Evolutionary conservation across 129 eudicot species (phyloP).

Genomic region (Artemisia annua): DNA sequence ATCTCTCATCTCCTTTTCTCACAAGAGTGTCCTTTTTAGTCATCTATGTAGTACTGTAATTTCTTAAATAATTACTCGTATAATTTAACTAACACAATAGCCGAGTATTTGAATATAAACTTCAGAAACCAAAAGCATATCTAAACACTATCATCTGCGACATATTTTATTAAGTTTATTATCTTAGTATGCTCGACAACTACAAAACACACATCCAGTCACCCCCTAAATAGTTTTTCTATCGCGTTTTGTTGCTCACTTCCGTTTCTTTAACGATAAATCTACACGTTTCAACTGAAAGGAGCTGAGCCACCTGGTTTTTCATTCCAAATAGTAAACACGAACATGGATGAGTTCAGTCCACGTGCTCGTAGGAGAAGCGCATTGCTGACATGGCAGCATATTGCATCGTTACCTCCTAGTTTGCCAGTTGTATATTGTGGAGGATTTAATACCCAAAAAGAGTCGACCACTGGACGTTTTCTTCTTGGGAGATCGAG

Average conservation of each 20-base stretch:
- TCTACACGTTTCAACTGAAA: constrained; percentile 93
- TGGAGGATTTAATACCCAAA: constrained; percentile 98
- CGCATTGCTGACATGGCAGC: constrained; percentile 98
- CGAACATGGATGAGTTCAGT: constrained; percentile 89
- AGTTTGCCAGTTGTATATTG: constrained; percentile 89
- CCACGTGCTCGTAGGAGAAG: constrained; percentile 99
- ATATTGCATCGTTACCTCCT: constrained; percentile 98
- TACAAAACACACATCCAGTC: background rate
- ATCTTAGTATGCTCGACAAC: too few species aligned
- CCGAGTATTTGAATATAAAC: too few species aligned
- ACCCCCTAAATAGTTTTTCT: background rate
- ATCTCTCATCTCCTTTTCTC: too few species aligned
- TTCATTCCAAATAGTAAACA: constrained; percentile 91
- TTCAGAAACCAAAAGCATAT: too few species aligned
- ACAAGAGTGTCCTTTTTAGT: too few species aligned
- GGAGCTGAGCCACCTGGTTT: constrained; percentile 96
- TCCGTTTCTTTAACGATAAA: constrained; percentile 57
- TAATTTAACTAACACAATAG: too few species aligned
- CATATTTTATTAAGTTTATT: too few species aligned
- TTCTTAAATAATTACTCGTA: too few species aligned
- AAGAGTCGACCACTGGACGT: constrained; percentile 96
- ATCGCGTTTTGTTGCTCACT: background rate
- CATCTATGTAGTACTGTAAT: too few species aligned
- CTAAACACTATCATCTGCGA: too few species aligned
- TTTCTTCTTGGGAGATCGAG: constrained; percentile 99